A percentile compares a stretch with the other conserved stretches of the same genome.
These are phyloP conservation scores for Coemansia guatemalensis DNA, from an alignment of 192 early-diverging fungal species.

Conservation along the genomic window DNA sequence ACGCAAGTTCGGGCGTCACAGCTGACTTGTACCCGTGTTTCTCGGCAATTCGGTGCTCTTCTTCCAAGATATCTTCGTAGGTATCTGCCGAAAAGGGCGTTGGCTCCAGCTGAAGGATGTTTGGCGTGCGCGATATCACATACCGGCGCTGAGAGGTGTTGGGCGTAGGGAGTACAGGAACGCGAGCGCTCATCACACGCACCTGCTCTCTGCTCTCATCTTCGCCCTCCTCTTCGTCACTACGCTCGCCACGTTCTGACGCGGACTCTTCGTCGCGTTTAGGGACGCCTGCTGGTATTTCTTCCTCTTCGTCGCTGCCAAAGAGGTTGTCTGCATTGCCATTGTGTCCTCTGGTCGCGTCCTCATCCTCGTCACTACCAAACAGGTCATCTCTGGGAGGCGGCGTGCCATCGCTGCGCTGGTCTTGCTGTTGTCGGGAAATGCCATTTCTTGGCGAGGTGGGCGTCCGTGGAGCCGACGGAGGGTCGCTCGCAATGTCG, in stretches of 20 bases:
- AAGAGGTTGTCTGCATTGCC: slow-evolving; percentile 23
- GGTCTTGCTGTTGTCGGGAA: background rate
- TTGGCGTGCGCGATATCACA: slow-evolving; percentile 41
- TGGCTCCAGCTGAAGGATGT: slow-evolving; percentile 47
- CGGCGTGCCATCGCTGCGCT: slow-evolving; percentile 22
- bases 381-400: slow-evolving; percentile 24
- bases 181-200: slow-evolving; percentile 31
- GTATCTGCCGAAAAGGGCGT: slow-evolving; percentile 35
- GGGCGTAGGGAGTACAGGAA: slow-evolving; percentile 39
- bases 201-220: slow-evolving; percentile 16
- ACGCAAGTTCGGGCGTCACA: slow-evolving; percentile 33
- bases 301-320: slow-evolving; percentile 25
- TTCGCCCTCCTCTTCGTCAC: slow-evolving; percentile 5
- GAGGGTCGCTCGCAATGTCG: slow-evolving; percentile 23
- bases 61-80: slow-evolving; percentile 39
- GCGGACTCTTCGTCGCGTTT: background rate
- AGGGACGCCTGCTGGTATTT: background rate
- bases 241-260: background rate
- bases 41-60: slow-evolving; percentile 36
- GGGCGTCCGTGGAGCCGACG: slow-evolving; percentile 10
- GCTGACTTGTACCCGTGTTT: slow-evolving; percentile 34
- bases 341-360: background rate
- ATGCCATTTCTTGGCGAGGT: background rate
- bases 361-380: slow-evolving; percentile 28
- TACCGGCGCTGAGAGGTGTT: slow-evolving; percentile 18